Base-by-base conservation (phyloP, 2,329 filamentous ascomycete species). In the Exserohilum turcica region DNA sequence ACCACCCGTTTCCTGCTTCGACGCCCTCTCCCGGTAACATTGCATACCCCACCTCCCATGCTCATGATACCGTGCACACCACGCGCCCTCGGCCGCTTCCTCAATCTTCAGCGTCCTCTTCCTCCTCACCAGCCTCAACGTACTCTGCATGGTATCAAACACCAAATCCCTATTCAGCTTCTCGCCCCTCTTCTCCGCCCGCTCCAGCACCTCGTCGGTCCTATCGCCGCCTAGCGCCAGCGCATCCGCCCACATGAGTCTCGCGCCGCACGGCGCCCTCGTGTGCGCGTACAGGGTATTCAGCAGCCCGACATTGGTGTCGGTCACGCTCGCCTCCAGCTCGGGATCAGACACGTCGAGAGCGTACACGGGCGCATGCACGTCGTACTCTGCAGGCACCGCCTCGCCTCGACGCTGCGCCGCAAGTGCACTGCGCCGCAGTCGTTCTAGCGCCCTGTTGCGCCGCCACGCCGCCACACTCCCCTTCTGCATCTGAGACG, bases 21-120 rank as follows among this genome's bases (percentile, higher is more conserved):
- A 52, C 1, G 56, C 58, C 19, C 51, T 15, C 50, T 59, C 45
- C 27, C 64, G 59, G 52, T 73, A 72, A 45, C 71, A 74, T n/a
- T 29, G 42, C 36, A 35, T 0, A 0, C 55, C 60, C 28, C 61
- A 33, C 55, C 58, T 64, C 0, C 5, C 37, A 56, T 74, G 71
- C 51, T 68, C 57, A 43, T 74, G 71, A 28, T 74, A 74, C 8
- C 68, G 52, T 29, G 54, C 51, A 39, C 71, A 74, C 71, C 71
- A 74, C 7, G 59, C 59, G 0, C 61, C 63, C 43, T 68, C 60
- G 0, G 51, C 52, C 5, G 38, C 51, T 56, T 71, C 67, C 38
- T 74, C 71, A 24, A 67, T 66, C 59, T 67, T 71, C 15, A 74
- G 54, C 24, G 71, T 72, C 15, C 68, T 43, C 16, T 62, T 64